Percentiles rank a stretch among this genome's conserved stretches.
These are phyloP conservation scores for Artemisia tridentata DNA, from an alignment of 129 eudicot species.

Conservation along the genomic window DNA sequence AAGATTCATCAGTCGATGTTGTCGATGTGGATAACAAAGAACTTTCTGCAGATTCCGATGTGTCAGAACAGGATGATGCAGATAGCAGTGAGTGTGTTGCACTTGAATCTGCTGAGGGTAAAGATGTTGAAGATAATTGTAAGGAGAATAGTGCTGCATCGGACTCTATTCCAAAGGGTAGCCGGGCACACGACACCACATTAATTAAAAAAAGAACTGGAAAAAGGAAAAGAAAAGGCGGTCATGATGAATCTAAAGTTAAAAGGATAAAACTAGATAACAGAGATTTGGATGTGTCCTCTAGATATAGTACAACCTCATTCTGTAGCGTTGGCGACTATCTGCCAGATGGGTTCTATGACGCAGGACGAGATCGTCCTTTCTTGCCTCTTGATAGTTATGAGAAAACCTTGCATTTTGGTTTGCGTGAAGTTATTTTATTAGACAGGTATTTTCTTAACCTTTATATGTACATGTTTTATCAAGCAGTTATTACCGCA, in stretches of 20 bases:
- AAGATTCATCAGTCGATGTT: constrained; percentile 34
- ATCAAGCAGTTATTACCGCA: not conserved
- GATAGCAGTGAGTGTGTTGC: constrained; percentile 39
- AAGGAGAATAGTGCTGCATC: constrained; percentile 23
- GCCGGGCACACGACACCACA: not conserved
- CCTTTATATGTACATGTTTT: not conserved
- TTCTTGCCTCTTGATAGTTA: constrained; percentile 69
- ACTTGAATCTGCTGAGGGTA: constrained; percentile 29
- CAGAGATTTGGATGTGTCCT: constrained; percentile 44
- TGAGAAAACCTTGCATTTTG: constrained; percentile 55
- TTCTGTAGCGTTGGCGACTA: constrained; percentile 70
- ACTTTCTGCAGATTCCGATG: constrained; percentile 31
- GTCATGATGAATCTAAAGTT: constrained; percentile 57
- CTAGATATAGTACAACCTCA: constrained; percentile 64
- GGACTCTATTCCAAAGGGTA: constrained; percentile 25
- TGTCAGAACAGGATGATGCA: constrained; percentile 29
- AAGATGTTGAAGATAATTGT: constrained; percentile 35
- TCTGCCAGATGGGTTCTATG: constrained; percentile 96
- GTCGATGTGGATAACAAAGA: constrained; percentile 41
- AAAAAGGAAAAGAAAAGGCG: no score
- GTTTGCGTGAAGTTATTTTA: constrained; percentile 92
- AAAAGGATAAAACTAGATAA: constrained; percentile 46
- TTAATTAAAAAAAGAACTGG: no score
- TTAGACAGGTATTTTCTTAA: constrained; percentile 69
- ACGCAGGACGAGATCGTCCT: constrained; percentile 97